Percentiles rank a stretch among this genome's conserved stretches.
Conservation (phyloP, 768 basidiomycete species). For the Ephemerocybe angulata region DNA sequence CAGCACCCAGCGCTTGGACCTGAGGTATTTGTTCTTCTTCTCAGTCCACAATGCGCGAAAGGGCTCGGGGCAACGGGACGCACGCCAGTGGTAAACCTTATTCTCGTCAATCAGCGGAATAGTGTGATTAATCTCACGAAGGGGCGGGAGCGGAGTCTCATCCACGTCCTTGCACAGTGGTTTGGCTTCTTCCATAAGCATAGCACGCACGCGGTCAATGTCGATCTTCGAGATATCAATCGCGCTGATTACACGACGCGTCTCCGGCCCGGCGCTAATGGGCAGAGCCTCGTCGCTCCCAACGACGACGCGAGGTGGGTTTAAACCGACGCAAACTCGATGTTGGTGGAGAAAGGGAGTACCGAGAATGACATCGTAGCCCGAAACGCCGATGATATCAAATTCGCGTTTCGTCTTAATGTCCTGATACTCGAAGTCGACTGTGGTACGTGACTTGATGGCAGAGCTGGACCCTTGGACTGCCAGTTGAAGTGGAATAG, state of each 20-base stretch:
- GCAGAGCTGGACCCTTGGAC: conserved; percentile 38
- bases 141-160: conserved; percentile 28
- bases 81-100: conserved; percentile 30
- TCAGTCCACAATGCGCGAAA: conserved; percentile 26
- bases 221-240: conserved; percentile 12
- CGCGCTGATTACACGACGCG: conserved; percentile 11
- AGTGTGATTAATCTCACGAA: conserved; percentile 33
- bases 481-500: conserved; percentile 35
- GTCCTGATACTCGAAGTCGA: conserved; percentile 28
- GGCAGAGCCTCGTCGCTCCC: conserved; percentile 17
- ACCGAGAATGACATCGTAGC: conserved; percentile 39
- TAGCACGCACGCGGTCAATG: conserved; percentile 14
- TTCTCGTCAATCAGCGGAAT: conserved; percentile 37
- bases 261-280: conserved; percentile 11
- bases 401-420: conserved; percentile 29
- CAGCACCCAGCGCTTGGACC: conserved; percentile 27
- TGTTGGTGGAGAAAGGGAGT: conserved; percentile 38
- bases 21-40: conserved; percentile 26
- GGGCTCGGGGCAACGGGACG: conserved; percentile 35
- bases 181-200: conserved; percentile 20
- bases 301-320: conserved; percentile 23
- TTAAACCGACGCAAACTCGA: conserved; percentile 22
- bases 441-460: conserved; percentile 27
- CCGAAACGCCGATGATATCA: conserved; percentile 37
- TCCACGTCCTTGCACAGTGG: conserved; percentile 17